Percentiles rank a stretch among this genome's conserved stretches.
Conservation (phyloP, 257 asterid species). For the Solanum paucissectum region DNA sequence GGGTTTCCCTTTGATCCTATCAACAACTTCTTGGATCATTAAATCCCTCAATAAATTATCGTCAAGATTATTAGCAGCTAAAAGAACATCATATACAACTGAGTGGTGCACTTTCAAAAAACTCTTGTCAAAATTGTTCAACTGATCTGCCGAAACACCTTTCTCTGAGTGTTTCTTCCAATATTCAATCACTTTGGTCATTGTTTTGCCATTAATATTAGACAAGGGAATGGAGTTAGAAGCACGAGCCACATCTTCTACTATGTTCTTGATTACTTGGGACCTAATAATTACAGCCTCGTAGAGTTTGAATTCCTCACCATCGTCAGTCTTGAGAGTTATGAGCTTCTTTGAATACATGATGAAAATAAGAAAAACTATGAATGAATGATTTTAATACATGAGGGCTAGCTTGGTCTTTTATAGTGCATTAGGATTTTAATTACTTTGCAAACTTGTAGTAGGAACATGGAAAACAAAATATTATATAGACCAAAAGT, state of each 20-base stretch:
- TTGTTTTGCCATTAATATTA: neutral
- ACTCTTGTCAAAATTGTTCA: too few species aligned
- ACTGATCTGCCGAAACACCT: neutral
- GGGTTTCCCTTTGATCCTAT: neutral
- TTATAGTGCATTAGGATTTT: too few species aligned
- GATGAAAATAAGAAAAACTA: neutral
- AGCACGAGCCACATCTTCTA: neutral
- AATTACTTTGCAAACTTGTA: neutral
- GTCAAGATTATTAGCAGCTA: neutral
- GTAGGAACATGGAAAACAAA: neutral
- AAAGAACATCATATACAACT: neutral
- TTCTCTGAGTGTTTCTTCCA: neutral
- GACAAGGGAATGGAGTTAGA: neutral
- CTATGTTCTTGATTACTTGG: neutral
- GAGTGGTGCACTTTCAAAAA: neutral
- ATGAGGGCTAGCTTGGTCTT: too few species aligned
- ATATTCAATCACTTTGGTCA: neutral
- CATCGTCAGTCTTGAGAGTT: neutral
- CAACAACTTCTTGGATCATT: neutral
- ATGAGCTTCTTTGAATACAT: neutral
- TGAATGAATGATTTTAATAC: neutral
- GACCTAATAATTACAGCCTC: neutral
- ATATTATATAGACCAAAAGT: neutral
- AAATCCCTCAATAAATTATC: neutral
- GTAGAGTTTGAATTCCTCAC: neutral